Evolutionary conservation across 2,329 filamentous ascomycete species (phyloP).

Genomic region (Fusarium keratoplasticum): DNA sequence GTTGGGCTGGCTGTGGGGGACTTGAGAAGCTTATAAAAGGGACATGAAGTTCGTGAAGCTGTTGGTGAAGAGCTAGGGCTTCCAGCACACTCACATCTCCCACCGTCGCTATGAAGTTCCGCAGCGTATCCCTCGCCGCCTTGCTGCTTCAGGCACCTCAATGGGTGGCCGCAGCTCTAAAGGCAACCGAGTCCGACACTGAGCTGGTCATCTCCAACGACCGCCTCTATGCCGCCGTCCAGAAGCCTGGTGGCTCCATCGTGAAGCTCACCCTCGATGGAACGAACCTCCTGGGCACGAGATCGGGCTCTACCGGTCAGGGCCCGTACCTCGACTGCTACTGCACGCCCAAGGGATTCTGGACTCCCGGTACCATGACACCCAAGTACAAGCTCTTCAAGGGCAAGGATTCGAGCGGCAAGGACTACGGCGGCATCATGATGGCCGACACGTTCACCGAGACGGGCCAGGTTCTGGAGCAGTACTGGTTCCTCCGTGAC

Average conservation of each 20-base stretch:
- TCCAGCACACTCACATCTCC: background rate
- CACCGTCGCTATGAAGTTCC: slow-evolving; percentile 38
- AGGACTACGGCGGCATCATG: slow-evolving; percentile 67
- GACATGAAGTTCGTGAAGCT: slow-evolving; percentile 9
- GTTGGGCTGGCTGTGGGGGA: slow-evolving; percentile 29
- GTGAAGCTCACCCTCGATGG: slow-evolving; percentile 51
- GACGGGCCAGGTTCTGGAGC: slow-evolving; percentile 69
- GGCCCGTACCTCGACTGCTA: slow-evolving; percentile 74
- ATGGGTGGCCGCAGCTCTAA: slow-evolving; percentile 42
- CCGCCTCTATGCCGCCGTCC: slow-evolving; percentile 51
- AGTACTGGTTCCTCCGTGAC: slow-evolving; percentile 74
- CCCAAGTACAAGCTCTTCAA: slow-evolving; percentile 57
- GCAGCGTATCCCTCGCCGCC: slow-evolving; percentile 27
- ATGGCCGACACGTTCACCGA: slow-evolving; percentile 69
- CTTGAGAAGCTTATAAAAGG: slow-evolving; percentile 25
- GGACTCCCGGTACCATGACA: slow-evolving; percentile 66
- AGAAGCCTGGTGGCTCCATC: slow-evolving; percentile 53
- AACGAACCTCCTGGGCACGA: slow-evolving; percentile 62
- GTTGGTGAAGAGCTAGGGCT: slow-evolving; percentile 6
- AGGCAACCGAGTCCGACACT: slow-evolving; percentile 50
- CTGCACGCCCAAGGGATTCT: slow-evolving; percentile 69
- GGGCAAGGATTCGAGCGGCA: slow-evolving; percentile 60
- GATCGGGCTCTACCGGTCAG: slow-evolving; percentile 54
- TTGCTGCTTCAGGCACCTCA: slow-evolving; percentile 39
- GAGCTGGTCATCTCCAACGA: slow-evolving; percentile 53